Evolutionary conservation across 164 flowering plant genomes (phyloP), one percentile per base, ranked within the genome.

Genomic region (Euptelea pleiosperma): DNA sequence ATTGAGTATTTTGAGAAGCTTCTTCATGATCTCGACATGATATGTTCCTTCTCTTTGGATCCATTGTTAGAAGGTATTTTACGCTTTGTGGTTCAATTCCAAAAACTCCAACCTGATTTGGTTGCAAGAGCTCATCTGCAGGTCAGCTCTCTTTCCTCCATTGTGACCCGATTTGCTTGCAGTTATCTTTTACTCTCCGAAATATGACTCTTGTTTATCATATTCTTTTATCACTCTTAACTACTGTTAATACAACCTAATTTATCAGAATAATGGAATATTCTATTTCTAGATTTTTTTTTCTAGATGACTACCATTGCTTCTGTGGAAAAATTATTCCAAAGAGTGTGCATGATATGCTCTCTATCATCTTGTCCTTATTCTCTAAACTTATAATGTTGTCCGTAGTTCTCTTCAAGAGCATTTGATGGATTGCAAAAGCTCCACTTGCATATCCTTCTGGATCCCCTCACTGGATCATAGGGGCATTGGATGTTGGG

Each of bases 111-210:
- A 59, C 99, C 97, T 58, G 97, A 86, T 81, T 75, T 93, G 75
- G 96, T 93, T 70, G 86, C 97, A 66, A 88, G 99, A 81, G 84
- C 93, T 71, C 84, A 80, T 81, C 78, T 93, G 45, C 99, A 93
- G 95, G 99, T 93, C 62, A 45, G 66, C 53, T 58, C 28, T 19
- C 16, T 55, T 16, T 14, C 24, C 43, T 51, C 15, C 2, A 18
- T 28, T 62, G 2, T 47, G 21, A 33, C 18, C 18, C 15, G 11
- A 44, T 26, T 10, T 51, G 7, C 16, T 50, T 39, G 41, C 37
- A 4, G 5, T 5, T 55, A 2, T 55, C 31, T 39, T 24, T 25
- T 41, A 14, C 2, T 6, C 8, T 12, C 41, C 40, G 15, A 14
- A 29, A 15, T 36, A 22, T 53, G 22, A 24, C 29, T 6, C 14